Evolutionary conservation across 192 early-diverging fungal genomes (phyloP), one percentile per base, ranked within the genome.

Genomic region (Podila verticillata): DNA sequence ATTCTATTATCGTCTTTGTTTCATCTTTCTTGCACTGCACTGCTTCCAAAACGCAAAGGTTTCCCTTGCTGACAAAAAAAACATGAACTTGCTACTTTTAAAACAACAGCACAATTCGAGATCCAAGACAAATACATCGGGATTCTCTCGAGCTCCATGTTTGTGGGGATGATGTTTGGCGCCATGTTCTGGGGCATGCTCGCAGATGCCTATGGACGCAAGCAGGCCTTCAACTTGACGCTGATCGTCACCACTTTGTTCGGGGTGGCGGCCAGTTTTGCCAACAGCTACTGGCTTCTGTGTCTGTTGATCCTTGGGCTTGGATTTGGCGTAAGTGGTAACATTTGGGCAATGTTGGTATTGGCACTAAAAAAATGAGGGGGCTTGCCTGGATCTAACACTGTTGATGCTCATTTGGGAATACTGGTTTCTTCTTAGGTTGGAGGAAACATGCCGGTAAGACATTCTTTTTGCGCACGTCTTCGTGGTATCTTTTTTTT

Each of bases 101-200:
- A 59, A 48, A 57, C 54, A 48, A 68, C 28, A 89, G 87, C 66
- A 48, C 92, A 95, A 70, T 96, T 90, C 84, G 82, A 79, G 31
- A 74, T 96, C 48, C 73, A 86, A 61, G 89, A 93, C 71, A 66
- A 83, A 59, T 83, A 84, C 48, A 91, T 93, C 59, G 95, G 95
- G 0, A 83, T 89, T 5, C 70, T 93, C 49, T 91, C 89, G 1
- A 94, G 90, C 59, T 84, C 91, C 31, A 85, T 92, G 61, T 92
- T 93, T 48, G 84, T 89, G 32, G 95, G 95, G 5, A 90, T 94
- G 87, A 94, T 93, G 89, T 83, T 94, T 73, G 95, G 94, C 0
- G 92, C 94, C 10, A 85, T 93, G 31, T 85, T 94, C 63, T 96
- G 95, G 95, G 95, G 95, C 8, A 85, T 84, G 17, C 74, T 92